phyloP scores from a whole-genome alignment of 768 basidiomycete genomes.

The Podaxis sp. region DNA sequence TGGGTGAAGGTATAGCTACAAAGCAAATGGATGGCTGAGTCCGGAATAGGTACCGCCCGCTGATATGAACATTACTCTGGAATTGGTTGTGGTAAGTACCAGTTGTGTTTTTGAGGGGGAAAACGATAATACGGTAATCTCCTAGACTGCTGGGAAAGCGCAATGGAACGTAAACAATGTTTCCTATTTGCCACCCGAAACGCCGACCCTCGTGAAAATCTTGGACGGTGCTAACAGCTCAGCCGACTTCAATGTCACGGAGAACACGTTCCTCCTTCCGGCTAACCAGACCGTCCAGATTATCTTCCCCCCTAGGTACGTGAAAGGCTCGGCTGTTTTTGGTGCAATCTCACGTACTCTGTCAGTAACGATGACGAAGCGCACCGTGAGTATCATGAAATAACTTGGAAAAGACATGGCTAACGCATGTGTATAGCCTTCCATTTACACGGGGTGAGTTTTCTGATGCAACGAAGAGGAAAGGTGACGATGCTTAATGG shows the following conservation, averaged over 20 bases:
- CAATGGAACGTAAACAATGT: constrained; percentile 32
- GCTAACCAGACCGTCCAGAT: constrained; percentile 27
- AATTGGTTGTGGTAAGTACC: constrained; percentile 23
- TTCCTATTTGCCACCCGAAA: constrained; percentile 25
- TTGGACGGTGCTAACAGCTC: constrained; percentile 19
- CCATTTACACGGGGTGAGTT: constrained; percentile 31
- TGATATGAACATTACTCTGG: constrained; percentile 27
- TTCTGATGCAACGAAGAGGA: neutral
- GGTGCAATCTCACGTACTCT: neutral
- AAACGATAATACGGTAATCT: neutral
- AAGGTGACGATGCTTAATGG: neutral
- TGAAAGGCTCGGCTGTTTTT: neutral
- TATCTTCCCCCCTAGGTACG: constrained; percentile 22
- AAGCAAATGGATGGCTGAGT: neutral
- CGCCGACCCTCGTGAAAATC: constrained; percentile 28
- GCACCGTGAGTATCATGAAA: neutral
- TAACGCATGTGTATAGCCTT: constrained; percentile 23
- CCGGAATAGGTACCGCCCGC: constrained; percentile 21
- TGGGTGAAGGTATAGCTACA: neutral
- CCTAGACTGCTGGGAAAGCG: constrained; percentile 17
- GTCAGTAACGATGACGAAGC: constrained; percentile 18
- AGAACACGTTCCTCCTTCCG: constrained; percentile 27
- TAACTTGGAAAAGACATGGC: neutral
- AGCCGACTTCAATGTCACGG: constrained; percentile 24
- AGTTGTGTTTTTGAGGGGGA: neutral